Conservation (phyloP, 495 filamentous ascomycete species). For the Hypoxylon intermedium region DNA sequence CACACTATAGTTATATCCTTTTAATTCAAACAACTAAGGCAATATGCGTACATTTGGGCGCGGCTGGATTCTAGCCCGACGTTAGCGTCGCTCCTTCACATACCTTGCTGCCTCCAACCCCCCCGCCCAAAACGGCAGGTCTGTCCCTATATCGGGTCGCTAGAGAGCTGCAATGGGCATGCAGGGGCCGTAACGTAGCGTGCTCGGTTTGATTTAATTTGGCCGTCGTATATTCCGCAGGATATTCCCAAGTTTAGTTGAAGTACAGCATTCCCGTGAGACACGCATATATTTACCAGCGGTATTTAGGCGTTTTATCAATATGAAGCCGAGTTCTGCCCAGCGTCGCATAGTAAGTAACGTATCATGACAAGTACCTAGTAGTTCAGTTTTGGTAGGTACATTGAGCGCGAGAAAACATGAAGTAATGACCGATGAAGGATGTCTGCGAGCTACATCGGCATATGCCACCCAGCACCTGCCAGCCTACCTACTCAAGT, state of each 20-base stretch:
- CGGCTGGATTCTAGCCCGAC: constrained; percentile 18
- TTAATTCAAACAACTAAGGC: not conserved
- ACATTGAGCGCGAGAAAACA: not conserved
- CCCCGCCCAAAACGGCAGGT: constrained; percentile 5
- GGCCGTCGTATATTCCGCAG: not conserved
- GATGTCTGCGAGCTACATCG: too few species aligned
- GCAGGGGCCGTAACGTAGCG: constrained; percentile 7
- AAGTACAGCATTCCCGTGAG: too few species aligned
- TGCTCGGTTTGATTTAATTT: not conserved
- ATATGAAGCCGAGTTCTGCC: too few species aligned
- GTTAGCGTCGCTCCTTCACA: not conserved
- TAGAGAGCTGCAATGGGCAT: not conserved
- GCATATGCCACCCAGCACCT: too few species aligned
- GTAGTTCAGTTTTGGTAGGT: not conserved
- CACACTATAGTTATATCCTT: too few species aligned
- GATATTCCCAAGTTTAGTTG: not conserved
- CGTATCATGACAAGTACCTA: not conserved
- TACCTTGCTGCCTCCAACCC: not conserved
- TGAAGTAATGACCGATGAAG: not conserved
- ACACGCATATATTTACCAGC: not conserved
- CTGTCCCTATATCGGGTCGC: constrained; percentile 8
- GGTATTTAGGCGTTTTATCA: too few species aligned
- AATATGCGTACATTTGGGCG: not conserved
- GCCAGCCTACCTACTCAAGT: too few species aligned
- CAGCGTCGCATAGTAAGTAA: too few species aligned